Percentiles rank a stretch among this genome's conserved stretches.
Conservation (phyloP, 495 filamentous ascomycete species). For the Lophiotrema nucula region DNA sequence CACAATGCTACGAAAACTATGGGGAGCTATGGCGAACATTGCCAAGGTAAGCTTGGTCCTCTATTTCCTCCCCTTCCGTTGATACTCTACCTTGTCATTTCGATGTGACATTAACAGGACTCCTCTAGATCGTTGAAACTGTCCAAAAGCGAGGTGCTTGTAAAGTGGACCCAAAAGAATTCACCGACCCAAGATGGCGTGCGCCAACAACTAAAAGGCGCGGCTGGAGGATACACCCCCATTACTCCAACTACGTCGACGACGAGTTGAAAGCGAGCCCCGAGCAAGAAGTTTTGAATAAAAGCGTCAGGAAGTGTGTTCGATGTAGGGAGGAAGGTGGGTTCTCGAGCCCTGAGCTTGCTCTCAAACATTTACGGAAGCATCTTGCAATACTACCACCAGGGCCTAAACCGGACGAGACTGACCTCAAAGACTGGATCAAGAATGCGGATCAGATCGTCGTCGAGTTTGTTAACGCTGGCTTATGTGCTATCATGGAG, state of each 20-base stretch:
- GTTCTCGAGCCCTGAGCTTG: not conserved
- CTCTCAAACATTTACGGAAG: not conserved
- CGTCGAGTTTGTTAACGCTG: conserved; percentile 6
- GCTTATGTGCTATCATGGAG: not conserved
- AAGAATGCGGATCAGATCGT: not conserved
- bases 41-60: not conserved
- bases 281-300: too few relatives aligned
- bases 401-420: too few relatives aligned
- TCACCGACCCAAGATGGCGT: conserved; percentile 1
- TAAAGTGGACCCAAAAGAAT: conserved; percentile 4
- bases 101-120: too few relatives aligned
- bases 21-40: conserved; percentile 17
- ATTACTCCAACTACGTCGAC: too few relatives aligned
- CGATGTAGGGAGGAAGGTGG: not conserved
- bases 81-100: too few relatives aligned
- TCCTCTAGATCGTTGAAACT: not conserved
- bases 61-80: not conserved
- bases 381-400: not conserved
- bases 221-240: too few relatives aligned
- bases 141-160: not conserved
- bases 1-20: conserved; percentile 19
- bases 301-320: conserved; percentile 6
- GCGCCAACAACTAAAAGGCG: too few relatives aligned
- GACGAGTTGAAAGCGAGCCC: too few relatives aligned
- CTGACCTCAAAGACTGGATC: conserved; percentile 18